Base-by-base conservation (phyloP, 73 alveolate genomes). In the Uronychia setigera region DNA sequence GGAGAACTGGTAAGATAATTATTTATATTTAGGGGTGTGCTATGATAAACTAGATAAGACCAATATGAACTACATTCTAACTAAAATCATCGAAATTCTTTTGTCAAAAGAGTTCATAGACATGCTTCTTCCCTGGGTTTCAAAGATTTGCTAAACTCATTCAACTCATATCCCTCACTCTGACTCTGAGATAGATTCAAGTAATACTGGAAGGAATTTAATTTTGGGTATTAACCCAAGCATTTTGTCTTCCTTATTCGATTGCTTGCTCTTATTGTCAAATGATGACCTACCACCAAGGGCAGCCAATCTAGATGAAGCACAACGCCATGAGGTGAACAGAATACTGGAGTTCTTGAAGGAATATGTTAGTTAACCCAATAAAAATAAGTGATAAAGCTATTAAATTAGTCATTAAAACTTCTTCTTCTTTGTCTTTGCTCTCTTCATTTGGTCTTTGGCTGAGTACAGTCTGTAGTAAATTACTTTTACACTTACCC, bases 401-500 rank as follows among this genome's bases (percentile, higher is more conserved):
- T 27, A n/a, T n/a, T n/a, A 19, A 46, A 46, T 5, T 46, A 46
- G 67, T 5, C 67, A 58, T 67, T 29, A 67, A 11, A 27, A 27
- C 33, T 67, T 67, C 30, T 27, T 85, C 92, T 86, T 86, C 67
- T 86, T 86, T 25, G 92, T 79, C 79, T 86, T 86, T 0, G 87
- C 87, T 78, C 87, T 86, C 79, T 86, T 86, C 31, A 86, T 78
- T 29, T 79, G 82, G 30, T 86, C 92, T 59, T 86, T 46, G n/a
- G 67, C 67, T 46, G 67, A 46, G 19, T 46, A 46, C 67, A 46
- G 67, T 19, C 67, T 46, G 67, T 19, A 46, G 67, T n/a, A n/a
- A n/a, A 19, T 46, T 19, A 46, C 67, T 19, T 46, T 46, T 46
- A n/a, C 67, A 11, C 67, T 46, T 46, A 46, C 67, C 67, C 67